Evolutionary conservation across 192 early-diverging fungal species (phyloP), one percentile per base, ranked within the genome.

Genomic region (Allomyces macrogynus): DNA sequence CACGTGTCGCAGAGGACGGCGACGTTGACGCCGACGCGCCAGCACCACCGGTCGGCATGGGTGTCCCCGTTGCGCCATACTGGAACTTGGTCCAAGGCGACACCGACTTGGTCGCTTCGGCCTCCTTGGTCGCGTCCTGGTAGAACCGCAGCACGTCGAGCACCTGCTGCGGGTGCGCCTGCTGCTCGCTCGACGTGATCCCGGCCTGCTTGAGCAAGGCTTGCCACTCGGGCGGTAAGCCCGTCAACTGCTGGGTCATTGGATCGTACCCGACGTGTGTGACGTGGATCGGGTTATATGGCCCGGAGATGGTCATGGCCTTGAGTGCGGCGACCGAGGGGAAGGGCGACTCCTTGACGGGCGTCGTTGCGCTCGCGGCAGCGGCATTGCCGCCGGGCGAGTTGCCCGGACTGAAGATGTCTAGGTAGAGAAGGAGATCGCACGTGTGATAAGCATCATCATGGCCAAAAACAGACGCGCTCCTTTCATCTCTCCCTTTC

Each of bases 231-330:
- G 74, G 76, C 9, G 81, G 81, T 16, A 83, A 62, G 22, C 81
- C 82, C 81, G 83, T 62, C 16, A 66, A 43, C 61, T 23, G 16
- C 14, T 78, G 78, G 16, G 76, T 82, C 42, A 80, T 80, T 42
- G 76, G 76, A 61, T 83, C 78, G 67, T 76, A 83, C 16, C 81
- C 81, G 10, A 83, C 81, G 62, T 83, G 81, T 0, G 80, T 82
- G 23, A 83, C 64, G 63, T 83, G 81, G n/a, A 82, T 74, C 20
- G 81, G 80, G 63, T 83, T 83, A 66, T 76, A 83, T 18, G 81
- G 81, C 10, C 68, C 67, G 10, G 81, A 83, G 54, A 83, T 71
- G 32, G 82, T 62, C 63, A 67, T 57, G 49, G 16, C 20, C 49
- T 57, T 57, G 49, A 57, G 49, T 0, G 49, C 49, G 49, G 49